A percentile compares a stretch with the other conserved stretches of the same genome.
Conservation (phyloP, 495 filamentous ascomycete genomes). For the Darksidea phi region DNA sequence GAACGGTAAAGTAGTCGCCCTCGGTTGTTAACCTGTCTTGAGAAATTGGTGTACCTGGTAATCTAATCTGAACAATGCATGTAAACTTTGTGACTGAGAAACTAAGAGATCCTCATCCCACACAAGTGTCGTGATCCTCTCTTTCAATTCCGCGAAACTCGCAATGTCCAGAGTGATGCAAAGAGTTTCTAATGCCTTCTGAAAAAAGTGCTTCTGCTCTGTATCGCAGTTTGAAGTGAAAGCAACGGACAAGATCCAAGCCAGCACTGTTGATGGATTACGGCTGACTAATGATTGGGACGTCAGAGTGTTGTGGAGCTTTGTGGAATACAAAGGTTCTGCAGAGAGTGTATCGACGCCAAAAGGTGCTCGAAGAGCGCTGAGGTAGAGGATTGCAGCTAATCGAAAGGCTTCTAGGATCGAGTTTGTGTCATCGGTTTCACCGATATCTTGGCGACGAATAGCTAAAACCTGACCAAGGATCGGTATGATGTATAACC, state of each 20-base stretch:
- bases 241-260: neutral
- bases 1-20: conserved; percentile 43
- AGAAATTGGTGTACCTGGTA: neutral
- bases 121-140: neutral
- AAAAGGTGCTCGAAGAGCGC: neutral
- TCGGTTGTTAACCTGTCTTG: neutral
- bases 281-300: neutral
- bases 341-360: conserved; percentile 4
- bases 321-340: neutral
- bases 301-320: neutral
- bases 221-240: neutral
- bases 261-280: neutral
- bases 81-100: neutral
- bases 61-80: neutral
- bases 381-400: neutral
- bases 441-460: neutral
- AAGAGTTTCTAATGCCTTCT: neutral
- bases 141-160: neutral
- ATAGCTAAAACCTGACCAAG: neutral
- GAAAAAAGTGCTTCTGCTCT: neutral
- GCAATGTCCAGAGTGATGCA: neutral
- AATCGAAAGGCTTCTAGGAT: neutral
- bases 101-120: conserved; percentile 7
- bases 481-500: neutral
- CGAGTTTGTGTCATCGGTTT: neutral